These are phyloP conservation scores for Talaromyces atroroseus DNA, from an alignment of 2,329 filamentous ascomycete genomes.

Conservation along the genomic window DNA sequence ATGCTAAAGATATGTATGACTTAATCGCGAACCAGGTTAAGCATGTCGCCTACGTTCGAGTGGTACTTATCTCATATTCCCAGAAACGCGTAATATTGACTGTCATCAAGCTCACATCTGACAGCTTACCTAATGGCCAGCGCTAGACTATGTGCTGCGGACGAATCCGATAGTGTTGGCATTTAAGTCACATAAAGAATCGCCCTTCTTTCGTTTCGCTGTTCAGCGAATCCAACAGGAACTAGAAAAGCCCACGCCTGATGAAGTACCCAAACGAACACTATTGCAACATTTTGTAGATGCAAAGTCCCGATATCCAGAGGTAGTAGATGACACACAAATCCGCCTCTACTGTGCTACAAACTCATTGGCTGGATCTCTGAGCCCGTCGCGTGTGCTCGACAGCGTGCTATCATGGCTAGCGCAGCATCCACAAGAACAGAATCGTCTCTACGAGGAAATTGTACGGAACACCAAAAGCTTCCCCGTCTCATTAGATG, in stretches of 20 bases:
- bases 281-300: constrained; percentile 8
- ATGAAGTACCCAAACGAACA: constrained; percentile 2
- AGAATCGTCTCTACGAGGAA: constrained; percentile 3
- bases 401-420: constrained; percentile 8
- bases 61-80: constrained; percentile 2
- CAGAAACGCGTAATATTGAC: background rate
- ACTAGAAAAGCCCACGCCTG: constrained; percentile 3
- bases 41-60: constrained; percentile 9
- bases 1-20: constrained; percentile 9
- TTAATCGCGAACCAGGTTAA: constrained; percentile 7
- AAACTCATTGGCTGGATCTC: constrained; percentile 5
- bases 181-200: constrained; percentile 8
- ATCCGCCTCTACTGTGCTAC: constrained; percentile 8
- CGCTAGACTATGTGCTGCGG: constrained; percentile 4
- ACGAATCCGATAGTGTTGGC: constrained; percentile 2
- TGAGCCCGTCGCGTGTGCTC: constrained; percentile 7
- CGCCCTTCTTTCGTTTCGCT: constrained; percentile 7
- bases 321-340: constrained; percentile 7
- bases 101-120: background rate
- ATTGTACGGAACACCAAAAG: background rate
- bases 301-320: constrained; percentile 5
- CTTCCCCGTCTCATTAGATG: constrained; percentile 2
- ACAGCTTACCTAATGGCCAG: constrained; percentile 10
- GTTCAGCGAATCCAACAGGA: constrained; percentile 6
- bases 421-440: constrained; percentile 2